Base-by-base conservation (phyloP, 148 eudicot species). In the Pharnaceum exiguum region DNA sequence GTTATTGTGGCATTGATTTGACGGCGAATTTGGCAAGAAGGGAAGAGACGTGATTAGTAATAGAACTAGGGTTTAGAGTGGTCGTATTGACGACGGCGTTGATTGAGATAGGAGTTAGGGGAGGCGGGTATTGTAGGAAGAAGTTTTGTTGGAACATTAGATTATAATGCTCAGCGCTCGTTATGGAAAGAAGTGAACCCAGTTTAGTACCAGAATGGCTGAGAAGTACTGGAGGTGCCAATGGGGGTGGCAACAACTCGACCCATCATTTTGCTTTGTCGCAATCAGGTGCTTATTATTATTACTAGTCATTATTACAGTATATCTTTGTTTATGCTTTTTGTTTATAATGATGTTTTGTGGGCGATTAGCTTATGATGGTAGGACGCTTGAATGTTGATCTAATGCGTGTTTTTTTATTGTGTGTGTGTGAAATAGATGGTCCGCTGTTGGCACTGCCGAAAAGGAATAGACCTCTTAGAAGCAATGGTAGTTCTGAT, bases 101-200 rank as follows among this genome's bases (percentile, higher is more conserved):
- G 7, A 31, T 42, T 21, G 18, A 45, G 28, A 11, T 43, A 50
- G 27, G 21, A 17, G 7, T n/a, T 18, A 44, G 32, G 16, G 47
- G 5, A 51, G 40, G 49, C 18, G 46, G 63, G 19, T 15, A 19
- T 16, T 44, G 47, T 40, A 49, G 31, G 46, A 50, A 43, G 53
- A 40, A 15, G 36, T 55, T 48, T 45, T 43, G 62, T 53, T 45
- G 65, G 45, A 59, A 53, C 46, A 44, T 47, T 28, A 58, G n/a
- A 33, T 65, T 74, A 76, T 78, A 71, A 85, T 85, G 96, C 57
- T 75, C 65, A 62, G 60, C 28, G 35, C 54, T 79, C 69, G 72
- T 83, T 69, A 91, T 91, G 97, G 97, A 91, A 60, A 79, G 60
- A 77, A 87, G 90, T 85, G 98, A 91, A 74, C 98, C 94, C 40